phyloP scores from a whole-genome alignment of 2,329 filamentous ascomycete genomes.

The Arachnomyces sp. region DNA sequence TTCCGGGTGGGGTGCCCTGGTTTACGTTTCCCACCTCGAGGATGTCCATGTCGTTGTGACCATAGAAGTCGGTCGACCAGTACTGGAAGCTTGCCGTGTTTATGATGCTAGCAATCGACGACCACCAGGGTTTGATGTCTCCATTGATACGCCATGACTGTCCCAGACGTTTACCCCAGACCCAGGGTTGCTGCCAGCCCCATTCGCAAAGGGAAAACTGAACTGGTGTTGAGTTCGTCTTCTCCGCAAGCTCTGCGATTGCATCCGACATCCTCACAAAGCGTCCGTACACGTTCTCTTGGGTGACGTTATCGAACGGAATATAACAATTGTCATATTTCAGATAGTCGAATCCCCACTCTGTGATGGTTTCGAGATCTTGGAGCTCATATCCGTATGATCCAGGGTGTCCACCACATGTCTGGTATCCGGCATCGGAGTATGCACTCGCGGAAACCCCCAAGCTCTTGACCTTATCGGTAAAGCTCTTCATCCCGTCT shows the following conservation, averaged over 20 bases:
- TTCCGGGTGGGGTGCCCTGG: slow-evolving; percentile 19
- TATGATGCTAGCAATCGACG: slow-evolving; percentile 17
- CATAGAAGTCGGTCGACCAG: slow-evolving; percentile 14
- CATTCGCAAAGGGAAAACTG: slow-evolving; percentile 15
- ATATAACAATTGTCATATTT: slow-evolving; percentile 22
- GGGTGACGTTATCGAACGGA: slow-evolving; percentile 20
- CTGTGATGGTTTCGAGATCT: slow-evolving; percentile 13
- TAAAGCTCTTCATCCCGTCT: slow-evolving; percentile 6
- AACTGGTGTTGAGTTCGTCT: slow-evolving; percentile 12
- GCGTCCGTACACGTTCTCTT: slow-evolving; percentile 21
- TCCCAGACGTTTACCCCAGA: slow-evolving; percentile 11
- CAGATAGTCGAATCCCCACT: slow-evolving; percentile 16
- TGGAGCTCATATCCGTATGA: slow-evolving; percentile 16
- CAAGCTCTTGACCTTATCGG: slow-evolving; percentile 7
- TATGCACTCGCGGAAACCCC: slow-evolving; percentile 13
- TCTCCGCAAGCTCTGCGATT: slow-evolving; percentile 20
- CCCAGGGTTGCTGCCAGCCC: slow-evolving; percentile 14
- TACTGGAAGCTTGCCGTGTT: slow-evolving; percentile 17
- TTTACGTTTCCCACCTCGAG: slow-evolving; percentile 18
- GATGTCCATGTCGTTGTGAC: slow-evolving; percentile 17
- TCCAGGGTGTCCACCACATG: slow-evolving; percentile 17
- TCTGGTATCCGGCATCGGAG: slow-evolving; percentile 13
- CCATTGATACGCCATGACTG: slow-evolving; percentile 15
- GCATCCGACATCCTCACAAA: slow-evolving; percentile 20
- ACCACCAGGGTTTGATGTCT: slow-evolving; percentile 20